Percentiles rank a stretch among this genome's conserved stretches.
Evolutionary conservation across 2,329 filamentous ascomycete species (phyloP).

Genomic region (Colletotrichum sp.): DNA sequence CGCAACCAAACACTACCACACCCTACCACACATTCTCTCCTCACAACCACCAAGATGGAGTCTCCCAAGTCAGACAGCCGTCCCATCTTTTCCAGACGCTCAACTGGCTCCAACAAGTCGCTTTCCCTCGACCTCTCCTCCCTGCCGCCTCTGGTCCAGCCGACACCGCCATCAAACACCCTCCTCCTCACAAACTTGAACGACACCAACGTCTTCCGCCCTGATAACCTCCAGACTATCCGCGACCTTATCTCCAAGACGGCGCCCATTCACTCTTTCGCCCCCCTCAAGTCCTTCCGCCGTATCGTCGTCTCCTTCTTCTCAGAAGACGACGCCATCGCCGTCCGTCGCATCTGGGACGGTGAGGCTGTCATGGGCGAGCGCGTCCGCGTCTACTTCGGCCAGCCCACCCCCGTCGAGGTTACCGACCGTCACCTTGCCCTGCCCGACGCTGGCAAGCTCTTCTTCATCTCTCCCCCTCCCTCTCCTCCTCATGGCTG

Average conservation of each 20-base stretch:
- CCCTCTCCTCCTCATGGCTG: slow-evolving; percentile 72
- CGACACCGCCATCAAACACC: slow-evolving; percentile 82
- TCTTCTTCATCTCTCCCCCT: slow-evolving; percentile 76
- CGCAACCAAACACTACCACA: background rate
- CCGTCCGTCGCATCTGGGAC: slow-evolving; percentile 75
- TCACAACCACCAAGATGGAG: slow-evolving; percentile 32
- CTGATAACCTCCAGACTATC: slow-evolving; percentile 76
- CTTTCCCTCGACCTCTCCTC: slow-evolving; percentile 77
- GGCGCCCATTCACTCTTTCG: slow-evolving; percentile 78
- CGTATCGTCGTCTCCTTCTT: slow-evolving; percentile 83
- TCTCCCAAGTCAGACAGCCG: slow-evolving; percentile 31
- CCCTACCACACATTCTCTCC: background rate
- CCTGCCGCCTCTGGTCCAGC: slow-evolving; percentile 71
- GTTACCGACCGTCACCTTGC: slow-evolving; percentile 62
- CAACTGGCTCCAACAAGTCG: slow-evolving; percentile 49
- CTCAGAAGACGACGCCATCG: slow-evolving; percentile 70
- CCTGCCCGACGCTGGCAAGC: slow-evolving; percentile 72
- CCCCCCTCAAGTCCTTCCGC: slow-evolving; percentile 81
- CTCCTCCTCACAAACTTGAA: slow-evolving; percentile 84
- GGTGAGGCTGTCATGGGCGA: slow-evolving; percentile 76
- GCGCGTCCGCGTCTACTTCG: slow-evolving; percentile 72
- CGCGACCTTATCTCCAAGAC: slow-evolving; percentile 72
- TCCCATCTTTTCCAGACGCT: slow-evolving; percentile 38
- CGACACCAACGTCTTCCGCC: slow-evolving; percentile 74
- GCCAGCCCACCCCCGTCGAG: slow-evolving; percentile 64